phyloP scores from a whole-genome alignment of 257 asterid genomes.

The Catharanthus roseus region DNA sequence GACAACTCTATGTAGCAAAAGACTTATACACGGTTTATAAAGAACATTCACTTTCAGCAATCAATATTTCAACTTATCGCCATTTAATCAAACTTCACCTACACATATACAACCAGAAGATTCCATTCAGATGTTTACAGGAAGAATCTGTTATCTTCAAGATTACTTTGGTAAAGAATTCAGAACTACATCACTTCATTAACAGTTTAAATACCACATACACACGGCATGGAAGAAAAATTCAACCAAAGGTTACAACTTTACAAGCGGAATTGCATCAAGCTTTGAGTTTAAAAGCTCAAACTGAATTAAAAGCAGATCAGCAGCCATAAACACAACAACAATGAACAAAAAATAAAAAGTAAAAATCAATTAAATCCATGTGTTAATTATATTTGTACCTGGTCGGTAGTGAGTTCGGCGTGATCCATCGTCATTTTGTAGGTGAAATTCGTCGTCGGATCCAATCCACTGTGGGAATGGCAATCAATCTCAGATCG shows the following conservation, averaged over 20 bases:
- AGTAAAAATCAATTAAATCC: neutral
- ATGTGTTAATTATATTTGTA: constrained; percentile 5
- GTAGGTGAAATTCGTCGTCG: constrained; percentile 12
- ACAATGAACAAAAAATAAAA: neutral
- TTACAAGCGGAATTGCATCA: neutral
- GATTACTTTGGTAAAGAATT: neutral
- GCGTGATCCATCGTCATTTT: constrained; percentile 38
- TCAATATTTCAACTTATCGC: neutral
- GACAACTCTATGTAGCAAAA: neutral
- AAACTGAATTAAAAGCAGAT: neutral
- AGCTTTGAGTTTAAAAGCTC: neutral
- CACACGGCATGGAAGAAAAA: neutral
- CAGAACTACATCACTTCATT: neutral
- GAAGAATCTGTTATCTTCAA: neutral
- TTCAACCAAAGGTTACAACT: neutral
- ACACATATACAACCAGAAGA: neutral
- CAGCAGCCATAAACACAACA: neutral
- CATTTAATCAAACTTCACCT: no score
- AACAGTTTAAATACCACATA: neutral
- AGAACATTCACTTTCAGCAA: neutral
- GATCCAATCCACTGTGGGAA: constrained; percentile 12
- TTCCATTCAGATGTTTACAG: neutral
- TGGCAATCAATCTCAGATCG: constrained; percentile 9
- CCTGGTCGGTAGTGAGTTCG: constrained; percentile 62
- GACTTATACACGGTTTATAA: neutral